Evolutionary conservation across 2,329 filamentous ascomycete genomes (phyloP).

Genomic region (Fusarium proliferatum): DNA sequence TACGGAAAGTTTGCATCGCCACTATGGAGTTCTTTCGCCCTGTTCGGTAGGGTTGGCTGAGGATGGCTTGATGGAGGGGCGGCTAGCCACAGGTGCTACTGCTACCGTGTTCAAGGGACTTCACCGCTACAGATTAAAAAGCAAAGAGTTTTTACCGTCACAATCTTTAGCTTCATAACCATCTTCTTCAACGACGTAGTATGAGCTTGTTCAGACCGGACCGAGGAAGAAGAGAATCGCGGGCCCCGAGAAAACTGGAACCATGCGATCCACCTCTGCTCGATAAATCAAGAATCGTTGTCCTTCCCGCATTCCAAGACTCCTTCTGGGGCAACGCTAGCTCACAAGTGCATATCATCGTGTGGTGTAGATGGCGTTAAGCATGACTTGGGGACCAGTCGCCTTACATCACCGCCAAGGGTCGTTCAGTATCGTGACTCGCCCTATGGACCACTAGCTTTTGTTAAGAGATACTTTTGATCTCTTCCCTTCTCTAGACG

Average conservation of each 20-base stretch:
- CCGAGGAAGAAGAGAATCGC: constrained; percentile 19
- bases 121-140: constrained; percentile 25
- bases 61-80: constrained; percentile 15
- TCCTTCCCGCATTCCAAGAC: constrained; percentile 40
- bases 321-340: constrained; percentile 30
- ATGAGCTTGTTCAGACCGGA: background rate
- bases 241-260: constrained; percentile 33
- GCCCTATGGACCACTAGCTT: background rate
- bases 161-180: background rate
- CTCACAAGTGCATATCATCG: background rate
- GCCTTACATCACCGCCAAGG: constrained; percentile 24
- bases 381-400: constrained; percentile 13
- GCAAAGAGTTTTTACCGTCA: background rate
- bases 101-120: background rate
- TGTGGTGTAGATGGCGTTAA: constrained; percentile 34
- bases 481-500: background rate
- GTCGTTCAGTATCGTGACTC: constrained; percentile 18
- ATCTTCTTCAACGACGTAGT: background rate
- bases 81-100: constrained; percentile 19
- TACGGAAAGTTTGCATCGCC: constrained; percentile 12
- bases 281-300: constrained; percentile 20
- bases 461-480: constrained; percentile 16
- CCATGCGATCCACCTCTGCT: constrained; percentile 22
- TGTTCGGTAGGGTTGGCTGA: background rate
- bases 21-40: constrained; percentile 6